Conservation (phyloP, 2,329 filamentous ascomycete species). For the Cladophialophora yegresii region DNA sequence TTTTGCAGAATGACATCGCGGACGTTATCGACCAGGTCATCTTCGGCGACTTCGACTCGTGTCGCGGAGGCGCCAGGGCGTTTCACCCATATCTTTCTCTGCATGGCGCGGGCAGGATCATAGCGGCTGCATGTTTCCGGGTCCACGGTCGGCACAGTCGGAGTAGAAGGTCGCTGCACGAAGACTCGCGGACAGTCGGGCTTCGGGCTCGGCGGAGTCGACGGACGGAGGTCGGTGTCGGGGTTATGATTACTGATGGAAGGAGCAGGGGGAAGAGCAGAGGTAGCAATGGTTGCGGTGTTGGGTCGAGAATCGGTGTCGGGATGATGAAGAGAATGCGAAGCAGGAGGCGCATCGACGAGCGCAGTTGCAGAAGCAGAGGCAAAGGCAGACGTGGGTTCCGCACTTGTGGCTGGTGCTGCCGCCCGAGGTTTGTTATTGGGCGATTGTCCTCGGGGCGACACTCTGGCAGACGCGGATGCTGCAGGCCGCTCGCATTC, state of each 20-base stretch:
- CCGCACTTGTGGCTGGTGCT: slow-evolving; percentile 10
- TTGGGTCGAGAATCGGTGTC: slow-evolving; percentile 3
- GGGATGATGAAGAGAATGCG: slow-evolving; percentile 20
- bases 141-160: slow-evolving; percentile 25
- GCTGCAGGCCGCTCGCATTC: background rate
- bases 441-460: slow-evolving; percentile 6
- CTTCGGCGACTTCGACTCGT: slow-evolving; percentile 78
- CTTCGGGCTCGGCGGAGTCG: slow-evolving; percentile 7
- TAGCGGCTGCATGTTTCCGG: slow-evolving; percentile 23
- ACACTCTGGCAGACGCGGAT: slow-evolving; percentile 2
- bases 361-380: background rate
- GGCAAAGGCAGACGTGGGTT: background rate
- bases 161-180: slow-evolving; percentile 29
- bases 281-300: slow-evolving; percentile 2
- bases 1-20: slow-evolving; percentile 89
- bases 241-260: background rate
- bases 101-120: slow-evolving; percentile 42
- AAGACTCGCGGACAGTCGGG: slow-evolving; percentile 20
- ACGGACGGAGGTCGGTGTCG: background rate
- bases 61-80: slow-evolving; percentile 83
- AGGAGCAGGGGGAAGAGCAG: slow-evolving; percentile 2
- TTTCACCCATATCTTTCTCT: slow-evolving; percentile 90
- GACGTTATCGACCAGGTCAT: slow-evolving; percentile 91
- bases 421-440: slow-evolving; percentile 6
- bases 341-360: slow-evolving; percentile 12